Evolutionary conservation across 1,139 yeast species (phyloP), one percentile per base, ranked within the genome.

Genomic region (Geotrichum klebahnii): DNA sequence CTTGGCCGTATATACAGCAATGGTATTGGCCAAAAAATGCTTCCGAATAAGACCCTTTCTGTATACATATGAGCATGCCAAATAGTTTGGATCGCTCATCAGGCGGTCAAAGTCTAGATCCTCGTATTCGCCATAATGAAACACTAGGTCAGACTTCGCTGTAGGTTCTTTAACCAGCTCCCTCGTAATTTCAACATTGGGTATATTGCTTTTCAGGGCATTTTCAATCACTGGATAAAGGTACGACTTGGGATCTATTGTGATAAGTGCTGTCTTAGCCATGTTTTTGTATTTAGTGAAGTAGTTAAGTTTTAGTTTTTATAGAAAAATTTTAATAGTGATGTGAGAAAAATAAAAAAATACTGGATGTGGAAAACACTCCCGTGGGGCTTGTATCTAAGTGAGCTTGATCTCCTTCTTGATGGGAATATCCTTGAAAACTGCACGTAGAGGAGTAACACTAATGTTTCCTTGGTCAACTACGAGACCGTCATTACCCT

Each of bases 71-170:
- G 96, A 81, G 55, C 94, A 88, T 2, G 84, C 76, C 53, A 81
- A 72, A 66, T 88, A 90, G 28, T 74, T 69, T 0, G 71, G 63
- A 34, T 70, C 67, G 12, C 70, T 62, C 55, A 77, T 69, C 37
- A 79, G 63, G 45, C 71, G 58, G 61, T 89, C 97, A 60, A 89
- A 77, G 61, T 90, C 86, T 23, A 90, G 68, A 50, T 86, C 90
- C 65, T 92, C 98, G 64, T 92, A 92, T 50, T 92, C 97, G 12
- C 88, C 92, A 63, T 80, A 89, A 57, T 89, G 96, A 59, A 89
- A 81, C 1, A 80, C 62, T 53, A 71, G 73, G 1, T 45, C 48
- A 2, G 51, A 54, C 1, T 54, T 55, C 1, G 50, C 40, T 5
- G 52, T 26, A 16, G 52, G n/a, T n/a, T n/a, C n/a, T n/a, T n/a